Evolutionary conservation across 768 basidiomycete species (phyloP).

Genomic region (Mycena leptocephala): DNA sequence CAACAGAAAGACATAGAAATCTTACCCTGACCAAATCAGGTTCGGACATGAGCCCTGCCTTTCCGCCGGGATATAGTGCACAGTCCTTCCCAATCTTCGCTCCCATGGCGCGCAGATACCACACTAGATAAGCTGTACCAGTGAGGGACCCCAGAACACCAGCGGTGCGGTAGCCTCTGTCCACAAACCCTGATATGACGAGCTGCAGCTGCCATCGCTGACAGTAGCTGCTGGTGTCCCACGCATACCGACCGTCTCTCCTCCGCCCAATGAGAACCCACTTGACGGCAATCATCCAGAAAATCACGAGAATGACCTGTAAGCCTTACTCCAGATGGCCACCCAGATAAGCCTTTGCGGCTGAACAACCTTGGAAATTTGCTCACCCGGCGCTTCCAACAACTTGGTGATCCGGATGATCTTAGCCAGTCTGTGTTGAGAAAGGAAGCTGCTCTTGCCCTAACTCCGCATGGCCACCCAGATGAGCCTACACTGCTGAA

Average conservation of each 20-base stretch:
- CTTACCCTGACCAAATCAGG: constrained; percentile 61
- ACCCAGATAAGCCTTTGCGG: too few species aligned
- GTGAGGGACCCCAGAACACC: constrained; percentile 57
- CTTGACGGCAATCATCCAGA: constrained; percentile 59
- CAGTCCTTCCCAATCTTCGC: constrained; percentile 61
- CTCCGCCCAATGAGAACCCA: constrained; percentile 60
- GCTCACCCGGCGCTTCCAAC: too few species aligned
- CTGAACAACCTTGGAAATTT: too few species aligned
- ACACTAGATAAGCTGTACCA: constrained; percentile 60
- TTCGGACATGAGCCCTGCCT: constrained; percentile 60
- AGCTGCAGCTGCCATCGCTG: constrained; percentile 66
- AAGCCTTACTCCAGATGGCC: too few species aligned
- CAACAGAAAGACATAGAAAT: neutral
- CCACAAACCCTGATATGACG: constrained; percentile 50
- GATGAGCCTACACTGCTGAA: too few species aligned
- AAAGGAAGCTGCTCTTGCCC: too few species aligned
- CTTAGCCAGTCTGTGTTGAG: too few species aligned
- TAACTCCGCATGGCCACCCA: too few species aligned
- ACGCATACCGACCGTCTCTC: constrained; percentile 55
- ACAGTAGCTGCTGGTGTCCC: constrained; percentile 64
- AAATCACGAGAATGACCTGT: constrained; percentile 54
- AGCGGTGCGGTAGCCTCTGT: constrained; percentile 56
- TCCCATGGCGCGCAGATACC: constrained; percentile 61
- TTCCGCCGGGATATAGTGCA: constrained; percentile 57
- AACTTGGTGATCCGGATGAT: too few species aligned